Percentiles rank a stretch among this genome's conserved stretches.
phyloP scores from a whole-genome alignment of 352 stramenopile species.

The Pythium rishiriense region DNA sequence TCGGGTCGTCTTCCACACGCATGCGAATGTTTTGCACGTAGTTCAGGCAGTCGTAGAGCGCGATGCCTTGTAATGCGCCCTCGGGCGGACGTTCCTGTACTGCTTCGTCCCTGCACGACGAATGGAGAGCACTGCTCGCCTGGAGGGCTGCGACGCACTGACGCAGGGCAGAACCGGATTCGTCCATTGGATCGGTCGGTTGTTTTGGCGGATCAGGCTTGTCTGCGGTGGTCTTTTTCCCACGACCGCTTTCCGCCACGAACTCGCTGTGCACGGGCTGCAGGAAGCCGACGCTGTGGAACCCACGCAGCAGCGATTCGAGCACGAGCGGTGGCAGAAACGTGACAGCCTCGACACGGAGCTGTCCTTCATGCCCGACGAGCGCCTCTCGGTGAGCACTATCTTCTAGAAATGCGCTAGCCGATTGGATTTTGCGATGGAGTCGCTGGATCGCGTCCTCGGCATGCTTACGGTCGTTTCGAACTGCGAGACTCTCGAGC shows the following conservation, averaged over 20 bases:
- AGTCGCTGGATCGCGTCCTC: conserved; percentile 50
- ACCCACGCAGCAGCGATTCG: conserved; percentile 63
- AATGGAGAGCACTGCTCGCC: background rate
- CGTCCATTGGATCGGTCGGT: background rate
- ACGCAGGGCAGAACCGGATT: background rate
- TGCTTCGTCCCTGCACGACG: too few species aligned
- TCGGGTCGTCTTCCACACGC: conserved; percentile 26
- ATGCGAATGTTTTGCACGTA: conserved; percentile 9
- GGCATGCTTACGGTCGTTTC: conserved; percentile 60
- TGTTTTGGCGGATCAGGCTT: background rate
- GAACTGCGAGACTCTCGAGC: conserved; percentile 48
- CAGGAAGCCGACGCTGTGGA: conserved; percentile 63
- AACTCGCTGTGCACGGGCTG: conserved; percentile 45
- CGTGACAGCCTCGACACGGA: conserved; percentile 62
- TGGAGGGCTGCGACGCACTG: conserved; percentile 1
- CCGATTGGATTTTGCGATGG: conserved; percentile 61
- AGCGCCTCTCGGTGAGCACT: conserved; percentile 47
- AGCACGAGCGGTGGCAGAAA: conserved; percentile 64
- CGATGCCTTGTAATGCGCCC: background rate
- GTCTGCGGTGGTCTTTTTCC: too few species aligned
- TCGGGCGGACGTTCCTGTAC: background rate
- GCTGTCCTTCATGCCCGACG: conserved; percentile 61
- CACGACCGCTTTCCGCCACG: background rate
- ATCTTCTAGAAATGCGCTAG: conserved; percentile 48
- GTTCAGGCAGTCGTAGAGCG: conserved; percentile 8